Evolutionary conservation across 75 land plant genomes (phyloP).

Genomic region (Pseudotsuga menziesii): DNA sequence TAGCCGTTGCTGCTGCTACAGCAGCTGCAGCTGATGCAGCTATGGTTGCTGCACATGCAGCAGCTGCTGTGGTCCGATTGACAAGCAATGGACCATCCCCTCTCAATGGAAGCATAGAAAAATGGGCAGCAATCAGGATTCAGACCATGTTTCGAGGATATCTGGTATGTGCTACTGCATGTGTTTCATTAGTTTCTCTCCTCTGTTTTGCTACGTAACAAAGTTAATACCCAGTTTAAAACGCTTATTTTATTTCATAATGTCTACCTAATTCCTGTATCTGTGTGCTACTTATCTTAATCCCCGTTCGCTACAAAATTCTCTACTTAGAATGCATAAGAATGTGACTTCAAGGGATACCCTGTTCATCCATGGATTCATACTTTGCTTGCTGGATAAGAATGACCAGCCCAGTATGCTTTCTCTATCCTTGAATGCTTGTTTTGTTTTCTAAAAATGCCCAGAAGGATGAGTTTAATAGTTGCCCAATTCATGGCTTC

Average conservation of each 20-base stretch:
- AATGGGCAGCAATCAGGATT: conserved; percentile 55
- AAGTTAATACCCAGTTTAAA: background rate
- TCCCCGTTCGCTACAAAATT: background rate
- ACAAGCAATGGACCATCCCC: conserved; percentile 50
- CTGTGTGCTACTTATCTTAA: background rate
- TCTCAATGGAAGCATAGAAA: conserved; percentile 22
- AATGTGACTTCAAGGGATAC: background rate
- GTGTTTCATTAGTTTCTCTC: background rate
- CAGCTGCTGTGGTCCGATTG: conserved; percentile 58
- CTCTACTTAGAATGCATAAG: background rate
- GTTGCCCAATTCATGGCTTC: background rate
- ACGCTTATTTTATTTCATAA: background rate
- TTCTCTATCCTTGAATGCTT: background rate
- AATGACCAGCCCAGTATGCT: background rate
- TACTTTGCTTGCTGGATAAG: background rate
- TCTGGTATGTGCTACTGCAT: conserved; percentile 37
- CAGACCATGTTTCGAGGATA: conserved; percentile 65
- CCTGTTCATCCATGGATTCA: background rate
- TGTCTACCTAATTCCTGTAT: no score
- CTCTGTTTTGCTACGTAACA: background rate
- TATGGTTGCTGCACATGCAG: conserved; percentile 45
- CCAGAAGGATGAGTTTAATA: background rate
- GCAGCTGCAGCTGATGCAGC: conserved; percentile 77
- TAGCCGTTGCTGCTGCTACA: conserved; percentile 34
- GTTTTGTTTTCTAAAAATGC: background rate